Conservation (phyloP, 331 rosid species). For the Rhamnella rubrinervis region DNA sequence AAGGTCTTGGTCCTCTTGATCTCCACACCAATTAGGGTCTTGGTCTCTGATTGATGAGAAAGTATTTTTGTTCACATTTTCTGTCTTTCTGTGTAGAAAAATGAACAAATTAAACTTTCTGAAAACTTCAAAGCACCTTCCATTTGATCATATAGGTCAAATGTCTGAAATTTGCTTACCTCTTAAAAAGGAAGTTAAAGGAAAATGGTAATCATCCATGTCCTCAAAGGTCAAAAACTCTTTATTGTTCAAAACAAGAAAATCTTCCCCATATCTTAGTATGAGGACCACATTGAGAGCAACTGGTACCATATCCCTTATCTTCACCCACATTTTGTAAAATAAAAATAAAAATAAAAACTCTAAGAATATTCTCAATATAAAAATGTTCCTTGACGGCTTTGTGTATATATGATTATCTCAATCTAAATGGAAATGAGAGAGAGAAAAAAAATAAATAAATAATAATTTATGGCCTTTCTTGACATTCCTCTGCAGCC, state of each 20-base stretch:
- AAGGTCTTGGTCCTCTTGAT: no score
- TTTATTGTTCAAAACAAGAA: constrained; percentile 48
- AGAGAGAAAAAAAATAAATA: neutral
- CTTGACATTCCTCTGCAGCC: neutral
- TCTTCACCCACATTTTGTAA: constrained; percentile 8
- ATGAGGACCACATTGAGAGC: constrained; percentile 60
- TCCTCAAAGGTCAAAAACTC: constrained; percentile 40
- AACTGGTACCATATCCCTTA: constrained; percentile 42
- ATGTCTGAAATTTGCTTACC: constrained; percentile 17
- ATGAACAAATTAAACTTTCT: neutral
- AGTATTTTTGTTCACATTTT: no score
- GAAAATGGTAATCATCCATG: constrained; percentile 17
- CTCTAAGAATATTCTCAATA: neutral
- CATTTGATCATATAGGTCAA: constrained; percentile 9
- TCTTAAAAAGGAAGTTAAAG: constrained; percentile 20
- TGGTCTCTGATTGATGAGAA: no score
- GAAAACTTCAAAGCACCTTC: constrained; percentile 26
- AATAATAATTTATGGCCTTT: neutral
- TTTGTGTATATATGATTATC: neutral
- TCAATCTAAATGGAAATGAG: neutral
- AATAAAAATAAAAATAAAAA: no score
- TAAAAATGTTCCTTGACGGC: neutral
- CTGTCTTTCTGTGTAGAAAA: no score
- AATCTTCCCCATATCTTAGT: constrained; percentile 57
- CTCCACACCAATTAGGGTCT: no score